phyloP scores from a whole-genome alignment of 1,284 basidiomycete genomes.

The Athelia sp. region DNA sequence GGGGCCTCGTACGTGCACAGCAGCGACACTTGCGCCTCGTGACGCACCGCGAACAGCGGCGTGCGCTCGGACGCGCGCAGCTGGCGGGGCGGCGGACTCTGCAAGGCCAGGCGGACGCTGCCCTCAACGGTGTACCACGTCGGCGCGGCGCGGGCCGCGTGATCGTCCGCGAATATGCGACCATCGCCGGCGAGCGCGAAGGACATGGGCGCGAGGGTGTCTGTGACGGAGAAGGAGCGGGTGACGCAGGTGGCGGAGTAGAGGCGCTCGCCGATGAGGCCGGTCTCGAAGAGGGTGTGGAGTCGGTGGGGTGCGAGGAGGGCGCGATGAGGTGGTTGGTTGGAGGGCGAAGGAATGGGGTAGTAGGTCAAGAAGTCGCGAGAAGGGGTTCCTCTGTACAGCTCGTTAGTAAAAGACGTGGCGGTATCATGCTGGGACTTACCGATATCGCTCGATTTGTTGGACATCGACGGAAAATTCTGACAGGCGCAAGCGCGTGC shows the following conservation, averaged over 20 bases:
- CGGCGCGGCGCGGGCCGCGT: conserved; percentile 17
- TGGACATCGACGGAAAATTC: conserved; percentile 50
- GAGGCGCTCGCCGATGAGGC: conserved; percentile 29
- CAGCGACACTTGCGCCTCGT: conserved; percentile 49
- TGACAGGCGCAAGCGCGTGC: conserved; percentile 47
- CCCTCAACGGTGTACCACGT: conserved; percentile 65
- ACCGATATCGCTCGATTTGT: conserved; percentile 67
- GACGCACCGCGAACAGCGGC: conserved; percentile 56
- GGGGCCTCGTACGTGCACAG: conserved; percentile 49
- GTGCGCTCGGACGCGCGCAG: conserved; percentile 20
- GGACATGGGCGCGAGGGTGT: conserved; percentile 34
- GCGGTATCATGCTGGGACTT: conserved; percentile 15
- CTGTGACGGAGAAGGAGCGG: conserved; percentile 52
- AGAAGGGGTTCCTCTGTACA: conserved; percentile 33
- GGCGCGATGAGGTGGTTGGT: conserved; percentile 60
- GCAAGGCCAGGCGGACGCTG: conserved; percentile 39
- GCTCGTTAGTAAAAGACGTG: background rate
- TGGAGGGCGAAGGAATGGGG: conserved; percentile 46
- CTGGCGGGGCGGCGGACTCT: conserved; percentile 16
- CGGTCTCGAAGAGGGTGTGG: conserved; percentile 47
- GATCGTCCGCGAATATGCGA: conserved; percentile 38
- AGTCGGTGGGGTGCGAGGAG: conserved; percentile 50
- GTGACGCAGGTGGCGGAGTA: conserved; percentile 18
- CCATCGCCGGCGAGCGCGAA: conserved; percentile 41
- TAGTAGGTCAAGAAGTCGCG: conserved; percentile 36